Conservation (phyloP, 176 grass and related monocot genomes). For the Oryza glaberrima region DNA sequence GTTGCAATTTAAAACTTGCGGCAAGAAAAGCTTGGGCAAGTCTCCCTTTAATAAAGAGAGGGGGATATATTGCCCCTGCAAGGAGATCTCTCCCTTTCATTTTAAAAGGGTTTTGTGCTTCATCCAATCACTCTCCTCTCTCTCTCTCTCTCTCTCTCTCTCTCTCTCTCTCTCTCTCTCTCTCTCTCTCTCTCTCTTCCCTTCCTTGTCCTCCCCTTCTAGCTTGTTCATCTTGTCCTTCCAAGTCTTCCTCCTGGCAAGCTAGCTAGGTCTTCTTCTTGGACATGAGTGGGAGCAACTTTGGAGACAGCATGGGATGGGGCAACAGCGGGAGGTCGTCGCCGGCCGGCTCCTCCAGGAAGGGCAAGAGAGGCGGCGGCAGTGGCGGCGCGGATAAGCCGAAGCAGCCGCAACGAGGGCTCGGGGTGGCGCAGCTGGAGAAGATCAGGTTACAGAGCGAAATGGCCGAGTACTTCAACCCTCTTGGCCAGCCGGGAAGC, state of each 20-base stretch:
- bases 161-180: background rate
- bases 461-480: slow-evolving; percentile 72
- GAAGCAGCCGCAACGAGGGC: slow-evolving; percentile 77
- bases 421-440: slow-evolving; percentile 79
- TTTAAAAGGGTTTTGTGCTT: slow-evolving; percentile 60
- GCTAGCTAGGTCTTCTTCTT: slow-evolving; percentile 38
- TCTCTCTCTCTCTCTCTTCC: slow-evolving; percentile 5
- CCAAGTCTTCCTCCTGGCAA: slow-evolving; percentile 43
- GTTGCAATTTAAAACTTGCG: slow-evolving; percentile 35
- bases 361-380: slow-evolving; percentile 59
- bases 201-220: background rate
- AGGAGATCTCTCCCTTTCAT: slow-evolving; percentile 65
- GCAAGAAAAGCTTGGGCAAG: slow-evolving; percentile 61
- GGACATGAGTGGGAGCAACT: slow-evolving; percentile 71
- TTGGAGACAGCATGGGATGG: slow-evolving; percentile 62
- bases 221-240: slow-evolving; percentile 43
- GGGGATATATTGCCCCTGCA: slow-evolving; percentile 48
- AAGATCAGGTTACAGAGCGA: slow-evolving; percentile 85
- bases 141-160: slow-evolving; percentile 20
- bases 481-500: slow-evolving; percentile 54
- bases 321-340: slow-evolving; percentile 43
- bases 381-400: slow-evolving; percentile 51
- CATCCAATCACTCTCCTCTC: slow-evolving; percentile 36
- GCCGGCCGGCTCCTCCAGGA: slow-evolving; percentile 53
- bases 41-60: slow-evolving; percentile 57